A percentile compares a stretch with the other conserved stretches of the same genome.
Evolutionary conservation across 73 alveolate genomes (phyloP).

Genomic region (Tetrahymena malaccensis): DNA sequence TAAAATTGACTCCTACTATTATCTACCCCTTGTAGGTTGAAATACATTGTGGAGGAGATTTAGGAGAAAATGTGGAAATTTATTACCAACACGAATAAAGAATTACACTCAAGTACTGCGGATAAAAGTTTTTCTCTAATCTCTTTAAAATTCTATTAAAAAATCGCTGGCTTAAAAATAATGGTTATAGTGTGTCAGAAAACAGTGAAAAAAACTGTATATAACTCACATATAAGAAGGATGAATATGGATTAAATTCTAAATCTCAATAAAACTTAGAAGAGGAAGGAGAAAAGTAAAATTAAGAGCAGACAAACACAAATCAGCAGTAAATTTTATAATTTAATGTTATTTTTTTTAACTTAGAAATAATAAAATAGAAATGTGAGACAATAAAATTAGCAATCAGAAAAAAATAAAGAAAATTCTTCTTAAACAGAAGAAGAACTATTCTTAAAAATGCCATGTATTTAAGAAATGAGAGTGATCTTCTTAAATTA

Average conservation of each 20-base stretch:
- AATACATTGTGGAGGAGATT: constrained; percentile 35
- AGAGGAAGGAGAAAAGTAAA: constrained; percentile 2
- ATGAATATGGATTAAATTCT: constrained; percentile 1
- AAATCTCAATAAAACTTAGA: not conserved
- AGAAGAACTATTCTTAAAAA: constrained; percentile 29
- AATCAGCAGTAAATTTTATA: not conserved
- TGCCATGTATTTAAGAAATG: constrained; percentile 39
- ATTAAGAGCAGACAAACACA: not conserved
- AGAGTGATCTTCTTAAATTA: constrained; percentile 29
- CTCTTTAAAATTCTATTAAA: constrained; percentile 26
- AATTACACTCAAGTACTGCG: constrained; percentile 15
- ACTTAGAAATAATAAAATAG: not conserved
- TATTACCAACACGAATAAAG: constrained; percentile 14
- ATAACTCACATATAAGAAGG: not conserved
- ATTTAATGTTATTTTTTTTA: not conserved
- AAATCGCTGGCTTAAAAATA: constrained; percentile 38
- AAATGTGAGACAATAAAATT: not conserved
- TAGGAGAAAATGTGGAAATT: constrained; percentile 35
- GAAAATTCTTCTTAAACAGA: constrained; percentile 27
- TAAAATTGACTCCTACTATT: constrained; percentile 23
- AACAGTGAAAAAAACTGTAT: not conserved
- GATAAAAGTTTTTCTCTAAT: constrained; percentile 16
- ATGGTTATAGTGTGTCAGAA: constrained; percentile 21
- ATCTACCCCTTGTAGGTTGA: constrained; percentile 36
- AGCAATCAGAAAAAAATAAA: not conserved